Percentiles rank a stretch among this genome's conserved stretches.
Conservation (phyloP, 2,329 filamentous ascomycete species). For the Ascochyta koolunga region DNA sequence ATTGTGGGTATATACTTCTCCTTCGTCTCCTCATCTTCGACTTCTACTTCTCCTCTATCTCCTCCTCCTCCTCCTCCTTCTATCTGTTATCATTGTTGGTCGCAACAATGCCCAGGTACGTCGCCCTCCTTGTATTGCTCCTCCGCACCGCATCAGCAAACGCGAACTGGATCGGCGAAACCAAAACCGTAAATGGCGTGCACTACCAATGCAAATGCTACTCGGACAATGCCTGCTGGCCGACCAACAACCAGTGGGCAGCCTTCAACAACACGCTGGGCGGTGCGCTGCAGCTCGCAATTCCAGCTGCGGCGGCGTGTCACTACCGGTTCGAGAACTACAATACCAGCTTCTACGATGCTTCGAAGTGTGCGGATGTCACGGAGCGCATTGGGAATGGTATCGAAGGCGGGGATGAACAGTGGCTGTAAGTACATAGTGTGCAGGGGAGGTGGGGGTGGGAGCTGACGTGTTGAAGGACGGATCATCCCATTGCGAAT, state of each 20-base stretch:
- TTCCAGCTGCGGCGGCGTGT: conserved; percentile 41
- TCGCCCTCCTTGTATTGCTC: too few species aligned
- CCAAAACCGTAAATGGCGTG: conserved; percentile 29
- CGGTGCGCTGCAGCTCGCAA: conserved; percentile 34
- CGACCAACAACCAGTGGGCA: conserved; percentile 33
- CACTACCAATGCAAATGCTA: conserved; percentile 46
- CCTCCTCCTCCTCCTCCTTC: too few species aligned
- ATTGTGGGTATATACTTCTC: too few species aligned
- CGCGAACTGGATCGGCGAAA: conserved; percentile 33
- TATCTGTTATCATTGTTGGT: too few species aligned
- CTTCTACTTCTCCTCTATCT: too few species aligned
- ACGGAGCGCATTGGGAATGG: conserved; percentile 32
- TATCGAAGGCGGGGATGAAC: conserved; percentile 20
- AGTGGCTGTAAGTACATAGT: conserved; percentile 44
- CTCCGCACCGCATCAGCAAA: too few species aligned
- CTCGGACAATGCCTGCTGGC: conserved; percentile 44
- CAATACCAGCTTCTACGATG: conserved; percentile 32
- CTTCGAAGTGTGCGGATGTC: conserved; percentile 33
- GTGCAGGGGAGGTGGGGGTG: too few species aligned
- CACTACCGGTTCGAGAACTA: conserved; percentile 33
- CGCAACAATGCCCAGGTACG: too few species aligned
- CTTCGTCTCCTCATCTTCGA: too few species aligned
- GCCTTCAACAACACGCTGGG: conserved; percentile 38
- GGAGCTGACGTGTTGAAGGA: too few species aligned
- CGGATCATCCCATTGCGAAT: conserved; percentile 39